phyloP scores from a whole-genome alignment of 2,329 filamentous ascomycete genomes.

The Xylariaceae sp. region DNA sequence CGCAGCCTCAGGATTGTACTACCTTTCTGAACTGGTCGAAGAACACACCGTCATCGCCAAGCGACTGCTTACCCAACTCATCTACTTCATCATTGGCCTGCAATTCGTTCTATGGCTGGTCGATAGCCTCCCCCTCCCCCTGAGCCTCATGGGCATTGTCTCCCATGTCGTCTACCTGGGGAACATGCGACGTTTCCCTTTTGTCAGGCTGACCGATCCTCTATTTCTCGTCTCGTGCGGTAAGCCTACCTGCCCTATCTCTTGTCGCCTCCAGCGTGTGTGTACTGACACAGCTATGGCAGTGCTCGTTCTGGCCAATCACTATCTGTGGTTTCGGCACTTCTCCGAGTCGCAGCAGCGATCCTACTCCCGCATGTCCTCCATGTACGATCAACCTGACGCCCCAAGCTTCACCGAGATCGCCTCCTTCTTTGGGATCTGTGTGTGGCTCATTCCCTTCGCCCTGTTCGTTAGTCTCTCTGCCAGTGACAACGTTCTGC shows the following conservation, averaged over 20 bases:
- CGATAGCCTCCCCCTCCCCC: constrained; percentile 77
- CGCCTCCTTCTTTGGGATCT: constrained; percentile 91
- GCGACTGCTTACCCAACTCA: constrained; percentile 76
- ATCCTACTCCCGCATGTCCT: constrained; percentile 54
- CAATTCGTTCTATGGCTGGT: constrained; percentile 73
- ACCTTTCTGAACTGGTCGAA: constrained; percentile 95
- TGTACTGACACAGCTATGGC: constrained; percentile 18
- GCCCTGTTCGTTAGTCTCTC: constrained; percentile 91
- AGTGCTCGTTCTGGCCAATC: constrained; percentile 83
- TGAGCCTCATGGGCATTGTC: constrained; percentile 70
- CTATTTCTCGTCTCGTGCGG: constrained; percentile 80
- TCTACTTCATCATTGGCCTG: constrained; percentile 73
- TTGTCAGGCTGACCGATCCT: constrained; percentile 83
- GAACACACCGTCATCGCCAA: constrained; percentile 94
- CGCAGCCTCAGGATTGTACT: constrained; percentile 92
- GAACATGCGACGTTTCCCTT: constrained; percentile 71
- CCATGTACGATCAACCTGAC: constrained; percentile 59
- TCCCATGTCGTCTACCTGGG: constrained; percentile 84
- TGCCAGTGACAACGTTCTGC: constrained; percentile 90
- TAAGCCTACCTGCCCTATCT: constrained; percentile 39
- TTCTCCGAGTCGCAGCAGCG: constrained; percentile 66
- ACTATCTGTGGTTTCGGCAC: constrained; percentile 93
- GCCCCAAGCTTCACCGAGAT: constrained; percentile 89
- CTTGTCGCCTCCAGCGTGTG: background rate
- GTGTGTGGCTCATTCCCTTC: constrained; percentile 95